These are phyloP conservation scores for Calonectria henricotiae DNA, from an alignment of 2,329 filamentous ascomycete species.

Conservation along the genomic window DNA sequence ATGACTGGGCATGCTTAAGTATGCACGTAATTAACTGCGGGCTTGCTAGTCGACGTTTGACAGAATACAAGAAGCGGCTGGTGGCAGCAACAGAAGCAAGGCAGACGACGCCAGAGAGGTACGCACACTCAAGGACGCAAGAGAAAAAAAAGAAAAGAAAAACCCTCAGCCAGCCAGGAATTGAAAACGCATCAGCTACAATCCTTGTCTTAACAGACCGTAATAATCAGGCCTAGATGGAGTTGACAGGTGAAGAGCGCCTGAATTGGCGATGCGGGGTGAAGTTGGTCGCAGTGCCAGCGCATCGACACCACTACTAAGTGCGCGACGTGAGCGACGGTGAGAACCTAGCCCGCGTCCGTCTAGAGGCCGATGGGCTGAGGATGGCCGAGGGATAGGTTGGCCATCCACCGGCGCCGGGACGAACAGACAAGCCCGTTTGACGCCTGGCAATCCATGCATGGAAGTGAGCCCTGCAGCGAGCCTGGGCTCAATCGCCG, in stretches of 20 bases:
- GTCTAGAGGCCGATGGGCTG: constrained; percentile 3
- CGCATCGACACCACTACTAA: constrained; percentile 34
- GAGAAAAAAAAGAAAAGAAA: neutral
- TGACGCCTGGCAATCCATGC: constrained; percentile 10
- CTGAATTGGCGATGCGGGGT: constrained; percentile 29
- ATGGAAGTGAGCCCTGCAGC: neutral
- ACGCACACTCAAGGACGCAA: neutral
- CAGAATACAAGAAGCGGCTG: constrained; percentile 7
- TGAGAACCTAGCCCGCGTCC: neutral
- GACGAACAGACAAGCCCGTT: constrained; percentile 23
- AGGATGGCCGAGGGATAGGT: neutral
- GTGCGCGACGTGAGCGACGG: constrained; percentile 1
- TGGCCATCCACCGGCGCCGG: constrained; percentile 8
- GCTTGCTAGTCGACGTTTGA: neutral
- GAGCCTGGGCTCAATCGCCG: constrained; percentile 26
- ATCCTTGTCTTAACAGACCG: constrained; percentile 34
- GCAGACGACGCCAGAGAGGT: neutral
- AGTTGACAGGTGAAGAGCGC: constrained; percentile 28
- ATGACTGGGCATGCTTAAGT: neutral
- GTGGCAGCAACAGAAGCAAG: constrained; percentile 3
- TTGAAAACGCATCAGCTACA: constrained; percentile 13
- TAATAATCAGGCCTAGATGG: constrained; percentile 29
- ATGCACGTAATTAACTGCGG: constrained; percentile 18
- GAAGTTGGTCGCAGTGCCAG: constrained; percentile 34
- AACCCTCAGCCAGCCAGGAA: neutral